Base-by-base conservation (phyloP, 768 basidiomycete genomes). In the Russula lepida region DNA sequence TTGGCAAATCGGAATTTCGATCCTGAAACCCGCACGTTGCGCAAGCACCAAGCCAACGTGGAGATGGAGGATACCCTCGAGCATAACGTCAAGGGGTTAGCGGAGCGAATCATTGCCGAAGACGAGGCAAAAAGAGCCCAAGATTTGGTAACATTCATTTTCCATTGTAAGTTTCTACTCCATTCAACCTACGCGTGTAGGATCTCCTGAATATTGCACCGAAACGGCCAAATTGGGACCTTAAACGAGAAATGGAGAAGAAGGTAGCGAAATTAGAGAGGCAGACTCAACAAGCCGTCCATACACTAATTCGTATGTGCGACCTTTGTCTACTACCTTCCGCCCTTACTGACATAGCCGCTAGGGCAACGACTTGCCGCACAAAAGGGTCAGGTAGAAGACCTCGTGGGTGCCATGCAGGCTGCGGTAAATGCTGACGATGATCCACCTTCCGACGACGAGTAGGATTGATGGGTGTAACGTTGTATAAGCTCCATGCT, bases 141-240 rank as follows among this genome's bases (percentile, higher is more conserved):
- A 72, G 95, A 98, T 68, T 77, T 98, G 70, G 95, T 95, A 71
- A 63, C 85, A 74, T 3, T 25, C 47, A 51, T 56, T 52, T 43
- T 56, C 17, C 30, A 30, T 52, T 50, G n/a, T 39, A 50, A 47
- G 35, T 17, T 55, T 44, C 12, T 32, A 33, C 60, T 23, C 41
- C 23, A 39, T 48, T 48, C 35, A 56, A 37, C 49, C 56, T 63
- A 44, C 56, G 30, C 60, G 43, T 72, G 33, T 69, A 95, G 94
- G 92, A 95, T 71, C 78, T 97, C 48, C 91, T 97, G 71, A 98
- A 97, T 70, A 98, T 99, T 67, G 95, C 94, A 25, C 97, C 97
- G 4, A 98, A 95, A 79, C 82, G 94, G 50, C 86, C 92, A 11
- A 98, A 95, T 73, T 95, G 93, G 94, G 93, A 95, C 71, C 77